These are phyloP conservation scores for Flaveria linearis DNA, from an alignment of 129 eudicot genomes.

Conservation along the genomic window DNA sequence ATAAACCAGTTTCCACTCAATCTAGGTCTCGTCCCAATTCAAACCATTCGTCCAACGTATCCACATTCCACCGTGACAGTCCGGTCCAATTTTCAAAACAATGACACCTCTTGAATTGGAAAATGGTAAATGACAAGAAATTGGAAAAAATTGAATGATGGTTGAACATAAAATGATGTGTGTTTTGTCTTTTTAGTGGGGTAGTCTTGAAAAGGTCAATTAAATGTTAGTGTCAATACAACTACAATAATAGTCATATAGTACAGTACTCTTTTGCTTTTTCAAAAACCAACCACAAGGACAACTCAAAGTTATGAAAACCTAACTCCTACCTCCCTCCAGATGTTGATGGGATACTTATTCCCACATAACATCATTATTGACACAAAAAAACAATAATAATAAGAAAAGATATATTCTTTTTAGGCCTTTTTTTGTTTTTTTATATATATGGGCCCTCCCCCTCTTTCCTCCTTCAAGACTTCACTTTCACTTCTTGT, in stretches of 20 bases:
- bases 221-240: conserved; percentile 36
- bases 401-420: conserved; percentile 18
- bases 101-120: background rate
- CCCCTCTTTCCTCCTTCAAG: conserved; percentile 11
- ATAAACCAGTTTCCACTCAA: too few relatives aligned
- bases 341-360: conserved; percentile 38
- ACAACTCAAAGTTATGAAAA: conserved; percentile 33
- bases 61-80: too few relatives aligned
- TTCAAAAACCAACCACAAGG: conserved; percentile 32
- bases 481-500: conserved; percentile 35
- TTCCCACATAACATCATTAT: conserved; percentile 31
- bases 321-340: conserved; percentile 24
- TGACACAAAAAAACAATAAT: conserved; percentile 10
- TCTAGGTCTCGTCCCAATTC: too few relatives aligned
- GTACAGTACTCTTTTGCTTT: conserved; percentile 38
- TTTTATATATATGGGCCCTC: background rate
- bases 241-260: conserved; percentile 20
- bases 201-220: conserved; percentile 44
- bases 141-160: conserved; percentile 13
- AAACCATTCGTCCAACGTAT: too few relatives aligned
- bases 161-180: conserved; percentile 39
- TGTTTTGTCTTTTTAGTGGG: conserved; percentile 49
- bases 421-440: conserved; percentile 1
- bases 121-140: background rate
- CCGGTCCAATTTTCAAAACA: too few relatives aligned